A percentile compares a stretch with the other conserved stretches of the same genome.
Evolutionary conservation across 208 protist genomes (phyloP).

Genomic region (Trypanosoma vivax): DNA sequence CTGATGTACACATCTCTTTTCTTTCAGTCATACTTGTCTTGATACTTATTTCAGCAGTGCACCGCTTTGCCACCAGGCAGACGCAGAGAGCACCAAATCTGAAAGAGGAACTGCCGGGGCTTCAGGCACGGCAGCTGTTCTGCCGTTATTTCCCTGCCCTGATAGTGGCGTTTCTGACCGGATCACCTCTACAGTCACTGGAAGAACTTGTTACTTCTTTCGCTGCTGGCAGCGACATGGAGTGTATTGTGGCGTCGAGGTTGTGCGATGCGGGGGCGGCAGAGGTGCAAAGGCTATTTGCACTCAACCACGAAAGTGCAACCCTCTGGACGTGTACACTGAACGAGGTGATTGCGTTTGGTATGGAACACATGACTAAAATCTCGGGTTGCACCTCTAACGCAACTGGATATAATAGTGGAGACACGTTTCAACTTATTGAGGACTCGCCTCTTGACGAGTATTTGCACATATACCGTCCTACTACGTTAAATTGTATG

Average conservation of each 20-base stretch:
- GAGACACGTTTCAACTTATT: slow-evolving; percentile 1
- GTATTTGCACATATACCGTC: slow-evolving; percentile 1
- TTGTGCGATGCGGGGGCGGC: not conserved
- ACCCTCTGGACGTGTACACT: slow-evolving; percentile 8
- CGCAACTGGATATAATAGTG: not conserved
- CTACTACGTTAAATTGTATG: slow-evolving; percentile 4
- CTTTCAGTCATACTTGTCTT: slow-evolving; percentile 8
- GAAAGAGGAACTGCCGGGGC: not conserved
- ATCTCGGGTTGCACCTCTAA: no score
- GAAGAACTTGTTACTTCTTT: slow-evolving; percentile 13
- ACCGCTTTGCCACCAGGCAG: not conserved
- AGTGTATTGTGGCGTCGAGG: not conserved
- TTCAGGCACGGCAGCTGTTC: slow-evolving; percentile 12
- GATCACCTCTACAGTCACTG: slow-evolving; percentile 12
- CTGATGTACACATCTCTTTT: slow-evolving; percentile 7
- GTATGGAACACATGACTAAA: not conserved
- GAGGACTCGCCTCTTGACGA: slow-evolving; percentile 1
- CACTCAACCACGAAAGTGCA: slow-evolving; percentile 2
- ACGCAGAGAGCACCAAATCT: not conserved
- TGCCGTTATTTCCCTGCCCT: slow-evolving; percentile 15
- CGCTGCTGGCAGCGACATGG: not conserved
- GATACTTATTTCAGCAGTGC: slow-evolving; percentile 11
- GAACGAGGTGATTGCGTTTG: slow-evolving; percentile 8
- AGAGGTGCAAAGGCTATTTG: slow-evolving; percentile 5
- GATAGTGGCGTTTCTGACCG: slow-evolving; percentile 15